Base-by-base conservation (phyloP, 805 yeast species). In the Schizosaccharomyces cryophilus region DNA sequence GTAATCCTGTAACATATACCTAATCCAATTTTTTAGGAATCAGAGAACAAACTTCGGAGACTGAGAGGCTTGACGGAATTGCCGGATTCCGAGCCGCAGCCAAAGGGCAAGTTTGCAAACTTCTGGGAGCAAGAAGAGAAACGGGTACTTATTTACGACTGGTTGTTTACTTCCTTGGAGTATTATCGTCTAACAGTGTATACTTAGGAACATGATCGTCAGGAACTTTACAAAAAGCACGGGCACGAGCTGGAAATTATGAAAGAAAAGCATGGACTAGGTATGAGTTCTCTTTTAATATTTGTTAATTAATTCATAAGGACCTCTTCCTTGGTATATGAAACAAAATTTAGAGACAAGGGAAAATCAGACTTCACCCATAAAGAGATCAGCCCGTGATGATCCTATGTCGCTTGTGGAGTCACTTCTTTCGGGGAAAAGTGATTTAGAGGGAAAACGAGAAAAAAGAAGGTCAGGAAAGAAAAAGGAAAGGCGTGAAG, bases 231-330 rank as follows among this genome's bases (percentile, higher is more conserved):
- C 19, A 21, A 13, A 17, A 29, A 51, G n/a, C 30, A 51, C n/a
- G 19, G 35, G 11, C 56, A 29, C 7, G 56, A 51, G 30, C 24
- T 51, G 7, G 56, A 51, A 24, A n/a, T 29, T 21, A 51, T 51
- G 56, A 51, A 51, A 51, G 56, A 51, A 26, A 21, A 29, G n/a
- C 56, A 51, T 13, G 56, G 56, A 51, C 56, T 51, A 17, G 56
- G 56, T 51, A 51, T 24, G 56, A 1, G 9, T 24, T 29, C n/a
- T 7, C 3, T 26, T n/a, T 51, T 29, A 51, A 19, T 9, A 9
- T 24, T 17, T 19, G 9, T 17, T 42, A 21, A n/a, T 21, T n/a
- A n/a, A 19, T n/a, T 15, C 4, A 24, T 7, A 19, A 51, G 56
- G 56, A 2, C 56, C 56, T 17, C 56, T 51, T 29, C 56, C 56